Conservation (phyloP, 257 asterid species). For the Solanum piurae region DNA sequence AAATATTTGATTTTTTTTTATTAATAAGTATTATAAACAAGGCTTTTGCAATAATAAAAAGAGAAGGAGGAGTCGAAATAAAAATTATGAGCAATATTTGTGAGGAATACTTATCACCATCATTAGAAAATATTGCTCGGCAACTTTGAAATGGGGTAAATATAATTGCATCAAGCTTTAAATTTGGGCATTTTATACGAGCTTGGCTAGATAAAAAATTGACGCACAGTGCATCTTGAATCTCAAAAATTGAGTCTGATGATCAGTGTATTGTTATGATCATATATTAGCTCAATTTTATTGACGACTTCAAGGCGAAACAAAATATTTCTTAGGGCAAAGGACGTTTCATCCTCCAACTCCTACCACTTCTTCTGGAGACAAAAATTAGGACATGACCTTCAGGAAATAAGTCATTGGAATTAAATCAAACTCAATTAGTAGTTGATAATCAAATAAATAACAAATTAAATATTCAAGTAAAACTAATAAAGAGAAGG, state of each 20-base stretch:
- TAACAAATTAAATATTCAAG: not conserved
- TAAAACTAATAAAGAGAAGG: not conserved
- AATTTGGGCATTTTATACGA: not conserved
- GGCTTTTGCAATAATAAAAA: not conserved
- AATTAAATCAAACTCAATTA: not conserved
- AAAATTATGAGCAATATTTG: not conserved
- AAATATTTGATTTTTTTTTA: not conserved
- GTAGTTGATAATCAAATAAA: not conserved
- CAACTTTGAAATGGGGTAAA: not conserved
- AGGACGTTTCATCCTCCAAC: not conserved
- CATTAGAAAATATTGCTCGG: not conserved
- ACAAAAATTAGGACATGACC: not conserved
- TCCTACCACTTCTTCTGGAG: not conserved
- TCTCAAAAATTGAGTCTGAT: not conserved
- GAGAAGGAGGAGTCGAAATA: not conserved
- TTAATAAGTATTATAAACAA: not conserved
- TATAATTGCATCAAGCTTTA: not conserved
- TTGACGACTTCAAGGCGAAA: not conserved
- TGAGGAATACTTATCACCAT: not conserved
- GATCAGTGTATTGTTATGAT: not conserved
- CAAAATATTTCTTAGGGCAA: not conserved
- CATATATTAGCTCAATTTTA: not conserved
- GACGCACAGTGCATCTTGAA: not conserved
- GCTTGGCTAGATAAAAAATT: not conserved
- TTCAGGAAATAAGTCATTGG: not conserved